Base-by-base conservation (phyloP, 2,329 filamentous ascomycete species). In the Trichoderma afroharzianum region DNA sequence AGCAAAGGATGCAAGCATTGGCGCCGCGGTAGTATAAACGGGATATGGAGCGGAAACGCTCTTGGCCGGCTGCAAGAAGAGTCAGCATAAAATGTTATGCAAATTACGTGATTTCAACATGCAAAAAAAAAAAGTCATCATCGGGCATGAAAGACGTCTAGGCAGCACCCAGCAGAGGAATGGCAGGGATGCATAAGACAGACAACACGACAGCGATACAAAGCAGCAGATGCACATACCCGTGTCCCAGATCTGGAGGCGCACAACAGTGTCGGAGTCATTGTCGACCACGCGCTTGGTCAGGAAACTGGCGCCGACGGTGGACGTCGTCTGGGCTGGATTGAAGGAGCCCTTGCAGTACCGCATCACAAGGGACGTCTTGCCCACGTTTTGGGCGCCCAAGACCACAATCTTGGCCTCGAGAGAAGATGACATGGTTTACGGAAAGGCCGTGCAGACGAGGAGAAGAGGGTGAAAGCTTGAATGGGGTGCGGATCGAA, bases 231-330 rank as follows among this genome's bases (percentile, higher is more conserved):
- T 66, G 59, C 58, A 76, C 77, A 72, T 80, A 89, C 88, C 94
- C 39, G 95, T 98, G 80, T 98, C 95, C 95, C 95, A 98, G 76
- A 98, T 97, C 79, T 98, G 95, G 47, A 98, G 86, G n/a, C 95
- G 90, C 43, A 98, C 94, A 28, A 93, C 87, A 1, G 94, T 96
- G 77, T 95, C 93, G 26, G 92, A 93, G 79, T 97, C 93, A 73
- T 89, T 90, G 82, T 98, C 95, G 75, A 93, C 86, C 72, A 94
- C 91, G 78, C 91, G 89, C 82, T 94, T 94, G 57, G 92, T 92
- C 79, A 94, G 85, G 81, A 94, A 94, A 78, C 90, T 93, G 32
- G 92, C 92, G 79, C 92, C 92, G 72, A 95, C 90, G n/a, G 92
- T 95, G 6, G 90, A 92, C 3, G 86, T 88, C 59, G 85, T 85